Evolutionary conservation across 129 eudicot species (phyloP).

Genomic region (Calendula officinalis): DNA sequence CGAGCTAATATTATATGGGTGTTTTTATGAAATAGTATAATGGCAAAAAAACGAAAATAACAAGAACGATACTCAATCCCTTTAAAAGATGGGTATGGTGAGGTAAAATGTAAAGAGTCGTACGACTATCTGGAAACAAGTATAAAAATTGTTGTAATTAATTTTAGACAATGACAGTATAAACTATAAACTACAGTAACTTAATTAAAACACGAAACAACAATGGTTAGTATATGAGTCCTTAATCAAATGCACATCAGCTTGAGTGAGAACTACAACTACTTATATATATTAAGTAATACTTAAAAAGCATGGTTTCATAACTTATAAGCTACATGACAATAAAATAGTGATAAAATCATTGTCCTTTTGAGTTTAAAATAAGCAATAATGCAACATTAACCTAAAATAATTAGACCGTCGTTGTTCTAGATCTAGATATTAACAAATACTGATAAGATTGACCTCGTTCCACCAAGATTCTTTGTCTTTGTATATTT

Average conservation of each 20-base stretch:
- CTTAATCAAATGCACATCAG: conserved; percentile 5
- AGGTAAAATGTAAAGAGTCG: no score
- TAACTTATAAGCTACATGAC: conserved; percentile 26
- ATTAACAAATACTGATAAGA: conserved; percentile 4
- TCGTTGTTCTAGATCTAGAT: background rate
- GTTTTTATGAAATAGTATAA: background rate
- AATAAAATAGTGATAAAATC: conserved; percentile 1
- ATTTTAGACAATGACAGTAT: conserved; percentile 12
- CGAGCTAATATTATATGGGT: no score
- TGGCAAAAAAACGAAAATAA: no score
- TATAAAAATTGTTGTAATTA: background rate
- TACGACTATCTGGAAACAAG: no score
- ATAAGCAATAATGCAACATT: conserved; percentile 17
- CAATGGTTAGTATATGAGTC: conserved; percentile 10
- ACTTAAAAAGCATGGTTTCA: background rate
- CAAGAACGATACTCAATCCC: no score
- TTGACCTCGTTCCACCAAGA: conserved; percentile 4
- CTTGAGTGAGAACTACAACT: background rate
- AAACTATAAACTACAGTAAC: conserved; percentile 10
- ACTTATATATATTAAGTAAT: conserved; percentile 2
- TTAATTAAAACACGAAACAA: conserved; percentile 4
- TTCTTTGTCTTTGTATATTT: conserved; percentile 14
- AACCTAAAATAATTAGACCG: background rate
- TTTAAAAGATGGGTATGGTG: no score
- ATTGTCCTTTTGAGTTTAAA: conserved; percentile 2